Percentiles rank a stretch among this genome's conserved stretches.
Evolutionary conservation across 1,284 basidiomycete genomes (phyloP).

Genomic region (Melampsora occidentalis): DNA sequence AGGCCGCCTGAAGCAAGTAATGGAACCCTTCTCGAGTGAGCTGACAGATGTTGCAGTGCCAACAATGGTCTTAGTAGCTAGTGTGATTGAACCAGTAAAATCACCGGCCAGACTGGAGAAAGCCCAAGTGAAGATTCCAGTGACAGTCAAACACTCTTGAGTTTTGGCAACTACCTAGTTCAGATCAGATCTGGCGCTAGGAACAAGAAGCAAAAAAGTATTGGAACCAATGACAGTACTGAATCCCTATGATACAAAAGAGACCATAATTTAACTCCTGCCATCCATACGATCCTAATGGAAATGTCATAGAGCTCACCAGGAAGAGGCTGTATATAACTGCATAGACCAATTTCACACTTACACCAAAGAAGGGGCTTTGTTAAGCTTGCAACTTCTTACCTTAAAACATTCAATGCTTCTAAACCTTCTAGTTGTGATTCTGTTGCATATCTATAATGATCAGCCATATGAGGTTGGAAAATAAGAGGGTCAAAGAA

Average conservation of each 20-base stretch:
- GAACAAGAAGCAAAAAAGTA: conserved; percentile 73
- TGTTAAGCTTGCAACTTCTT: too few species aligned
- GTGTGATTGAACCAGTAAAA: conserved; percentile 56
- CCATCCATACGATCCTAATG: neutral
- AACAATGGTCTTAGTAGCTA: conserved; percentile 59
- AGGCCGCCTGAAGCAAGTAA: conserved; percentile 66
- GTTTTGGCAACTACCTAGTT: conserved; percentile 44
- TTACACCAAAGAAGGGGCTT: too few species aligned
- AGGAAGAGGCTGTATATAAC: conserved; percentile 83
- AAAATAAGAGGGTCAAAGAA: too few species aligned
- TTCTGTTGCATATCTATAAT: too few species aligned
- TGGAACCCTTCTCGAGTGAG: conserved; percentile 49
- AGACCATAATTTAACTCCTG: conserved; percentile 1
- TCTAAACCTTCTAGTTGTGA: too few species aligned
- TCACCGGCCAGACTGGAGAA: neutral
- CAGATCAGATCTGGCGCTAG: conserved; percentile 57
- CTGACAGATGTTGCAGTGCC: conserved; percentile 26
- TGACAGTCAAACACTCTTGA: neutral
- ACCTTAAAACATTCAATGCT: too few species aligned
- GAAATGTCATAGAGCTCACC: conserved; percentile 52
- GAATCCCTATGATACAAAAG: conserved; percentile 61
- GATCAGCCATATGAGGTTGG: too few species aligned
- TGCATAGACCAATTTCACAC: conserved; percentile 88
- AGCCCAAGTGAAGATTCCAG: neutral
- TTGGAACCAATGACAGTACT: conserved; percentile 83